A percentile compares a stretch with the other conserved stretches of the same genome.
These are phyloP conservation scores for Hypomyces perniciosus DNA, from an alignment of 2,329 filamentous ascomycete species.

Conservation along the genomic window DNA sequence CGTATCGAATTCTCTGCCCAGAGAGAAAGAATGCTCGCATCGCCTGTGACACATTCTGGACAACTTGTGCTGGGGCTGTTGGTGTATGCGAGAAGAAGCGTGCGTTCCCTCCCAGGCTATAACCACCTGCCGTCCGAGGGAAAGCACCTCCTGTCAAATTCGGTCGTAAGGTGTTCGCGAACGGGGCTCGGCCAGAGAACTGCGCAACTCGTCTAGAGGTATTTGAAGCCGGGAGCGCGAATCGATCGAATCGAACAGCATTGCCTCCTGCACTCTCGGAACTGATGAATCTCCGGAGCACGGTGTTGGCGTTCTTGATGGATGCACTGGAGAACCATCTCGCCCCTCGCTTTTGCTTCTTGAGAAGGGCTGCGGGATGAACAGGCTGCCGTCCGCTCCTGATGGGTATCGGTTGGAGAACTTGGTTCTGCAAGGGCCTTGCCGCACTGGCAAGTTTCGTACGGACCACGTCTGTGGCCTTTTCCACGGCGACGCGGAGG, in stretches of 20 bases:
- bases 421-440: constrained; percentile 39
- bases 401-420: constrained; percentile 39
- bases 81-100: constrained; percentile 89
- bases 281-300: constrained; percentile 47
- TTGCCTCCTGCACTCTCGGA: constrained; percentile 24
- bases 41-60: constrained; percentile 91
- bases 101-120: constrained; percentile 65
- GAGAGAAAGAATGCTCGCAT: constrained; percentile 90
- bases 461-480: constrained; percentile 46
- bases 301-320: constrained; percentile 37
- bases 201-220: constrained; percentile 49
- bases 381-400: constrained; percentile 44
- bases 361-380: constrained; percentile 47
- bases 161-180: constrained; percentile 81
- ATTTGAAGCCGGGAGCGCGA: constrained; percentile 43
- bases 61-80: constrained; percentile 77
- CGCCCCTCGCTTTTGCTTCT: constrained; percentile 38
- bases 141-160: constrained; percentile 86
- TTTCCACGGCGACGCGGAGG: constrained; percentile 46
- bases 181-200: constrained; percentile 71
- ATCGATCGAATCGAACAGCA: constrained; percentile 38
- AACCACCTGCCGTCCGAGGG: constrained; percentile 83
- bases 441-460: constrained; percentile 41
- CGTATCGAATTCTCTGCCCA: constrained; percentile 81
- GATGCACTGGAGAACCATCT: constrained; percentile 45